phyloP scores from a whole-genome alignment of 805 yeast genomes.

The Wickerhamiella occidentalis region DNA sequence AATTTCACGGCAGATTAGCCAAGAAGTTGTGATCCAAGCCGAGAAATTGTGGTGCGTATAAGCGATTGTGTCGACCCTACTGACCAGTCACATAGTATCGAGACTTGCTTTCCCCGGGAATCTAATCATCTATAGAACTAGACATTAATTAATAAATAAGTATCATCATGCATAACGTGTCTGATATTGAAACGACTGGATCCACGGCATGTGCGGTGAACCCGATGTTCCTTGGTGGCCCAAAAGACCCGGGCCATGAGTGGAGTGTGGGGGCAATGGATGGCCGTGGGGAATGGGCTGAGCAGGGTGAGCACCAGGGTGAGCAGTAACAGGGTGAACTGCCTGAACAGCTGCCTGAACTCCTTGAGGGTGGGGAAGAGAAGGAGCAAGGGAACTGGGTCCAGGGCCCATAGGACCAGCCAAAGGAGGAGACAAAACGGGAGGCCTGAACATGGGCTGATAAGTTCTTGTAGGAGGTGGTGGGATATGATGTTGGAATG shows the following conservation, averaged over 20 bases:
- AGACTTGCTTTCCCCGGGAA: too few species aligned
- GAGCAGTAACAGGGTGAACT: too few species aligned
- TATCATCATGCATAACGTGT: background rate
- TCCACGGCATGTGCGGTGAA: background rate
- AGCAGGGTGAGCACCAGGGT: background rate
- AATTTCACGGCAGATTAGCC: too few species aligned
- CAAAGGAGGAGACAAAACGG: background rate
- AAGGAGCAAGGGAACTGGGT: background rate
- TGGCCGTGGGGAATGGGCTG: background rate
- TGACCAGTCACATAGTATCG: too few species aligned
- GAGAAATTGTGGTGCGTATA: too few species aligned
- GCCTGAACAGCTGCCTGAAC: background rate
- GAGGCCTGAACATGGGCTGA: conserved; percentile 1
- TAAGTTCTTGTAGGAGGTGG: background rate
- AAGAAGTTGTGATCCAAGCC: too few species aligned
- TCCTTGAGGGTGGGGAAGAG: background rate
- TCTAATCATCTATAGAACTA: background rate
- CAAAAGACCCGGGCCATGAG: background rate
- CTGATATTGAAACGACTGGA: background rate
- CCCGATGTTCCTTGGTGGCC: background rate
- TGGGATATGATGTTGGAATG: background rate
- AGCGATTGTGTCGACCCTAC: too few species aligned
- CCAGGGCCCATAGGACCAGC: background rate
- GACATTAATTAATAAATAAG: background rate
- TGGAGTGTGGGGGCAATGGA: background rate